A percentile compares a stretch with the other conserved stretches of the same genome.
phyloP scores from a whole-genome alignment of 2,329 filamentous ascomycete genomes.

The Epichloe coenophiala region DNA sequence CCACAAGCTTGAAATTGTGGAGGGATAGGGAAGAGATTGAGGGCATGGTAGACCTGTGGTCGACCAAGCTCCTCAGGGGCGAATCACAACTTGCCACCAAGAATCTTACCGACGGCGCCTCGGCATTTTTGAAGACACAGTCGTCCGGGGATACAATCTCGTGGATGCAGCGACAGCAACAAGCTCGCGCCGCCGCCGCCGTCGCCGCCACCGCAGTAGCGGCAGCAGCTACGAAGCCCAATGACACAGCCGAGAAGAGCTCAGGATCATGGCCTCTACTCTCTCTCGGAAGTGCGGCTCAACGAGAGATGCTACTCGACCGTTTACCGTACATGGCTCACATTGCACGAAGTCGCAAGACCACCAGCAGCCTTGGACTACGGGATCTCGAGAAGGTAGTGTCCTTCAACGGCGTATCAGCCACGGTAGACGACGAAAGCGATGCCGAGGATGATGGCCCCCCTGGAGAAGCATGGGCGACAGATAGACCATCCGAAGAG shows the following conservation, averaged over 20 bases:
- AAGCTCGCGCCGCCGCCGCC: conserved; percentile 9
- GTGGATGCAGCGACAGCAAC: conserved; percentile 22
- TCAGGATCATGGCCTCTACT: conserved; percentile 28
- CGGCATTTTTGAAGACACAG: conserved; percentile 34
- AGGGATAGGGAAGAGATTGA: conserved; percentile 70
- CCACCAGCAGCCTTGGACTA: conserved; percentile 28
- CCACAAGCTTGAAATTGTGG: conserved; percentile 73
- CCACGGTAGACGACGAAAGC: conserved; percentile 30
- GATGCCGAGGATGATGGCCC: conserved; percentile 31
- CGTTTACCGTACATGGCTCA: conserved; percentile 73
- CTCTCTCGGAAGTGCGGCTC: conserved; percentile 51
- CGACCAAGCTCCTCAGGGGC: conserved; percentile 44
- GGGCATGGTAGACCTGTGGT: conserved; percentile 57
- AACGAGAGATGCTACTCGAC: conserved; percentile 66
- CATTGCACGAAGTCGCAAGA: conserved; percentile 38
- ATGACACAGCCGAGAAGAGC: conserved; percentile 8
- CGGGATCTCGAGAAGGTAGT: conserved; percentile 56
- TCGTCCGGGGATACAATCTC: conserved; percentile 14
- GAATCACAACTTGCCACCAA: conserved; percentile 26
- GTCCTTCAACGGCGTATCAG: conserved; percentile 46
- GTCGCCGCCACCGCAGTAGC: too few relatives aligned
- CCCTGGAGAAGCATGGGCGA: conserved; percentile 42
- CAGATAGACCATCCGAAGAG: conserved; percentile 45
- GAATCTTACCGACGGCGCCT: conserved; percentile 31
- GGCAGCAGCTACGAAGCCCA: conserved; percentile 5